Percentiles rank a stretch among this genome's conserved stretches.
phyloP scores from a whole-genome alignment of 805 yeast species.

The Candida sphagnicola region DNA sequence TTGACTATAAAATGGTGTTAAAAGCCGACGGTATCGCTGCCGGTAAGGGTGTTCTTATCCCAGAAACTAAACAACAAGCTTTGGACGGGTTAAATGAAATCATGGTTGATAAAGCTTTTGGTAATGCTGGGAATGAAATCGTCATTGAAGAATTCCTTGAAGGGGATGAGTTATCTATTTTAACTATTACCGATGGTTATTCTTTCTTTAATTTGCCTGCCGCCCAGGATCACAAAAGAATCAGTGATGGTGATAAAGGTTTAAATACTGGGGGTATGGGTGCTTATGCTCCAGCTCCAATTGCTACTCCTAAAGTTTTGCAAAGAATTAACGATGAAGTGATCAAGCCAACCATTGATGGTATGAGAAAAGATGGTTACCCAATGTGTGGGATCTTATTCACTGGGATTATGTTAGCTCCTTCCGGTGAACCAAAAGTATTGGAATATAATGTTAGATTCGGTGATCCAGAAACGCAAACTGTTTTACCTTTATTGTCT shows the following conservation, averaged over 20 bases:
- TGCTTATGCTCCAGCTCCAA: conserved; percentile 97
- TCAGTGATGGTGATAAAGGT: conserved; percentile 90
- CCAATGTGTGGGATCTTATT: conserved; percentile 96
- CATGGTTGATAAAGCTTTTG: conserved; percentile 87
- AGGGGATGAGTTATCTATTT: conserved; percentile 93
- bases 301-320: conserved; percentile 75
- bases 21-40: conserved; percentile 99
- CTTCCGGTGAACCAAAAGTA: conserved; percentile 82
- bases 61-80: conserved; percentile 81
- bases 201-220: conserved; percentile 88
- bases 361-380: conserved; percentile 91
- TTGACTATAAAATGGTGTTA: conserved; percentile 77
- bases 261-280: conserved; percentile 99
- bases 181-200: conserved; percentile 93
- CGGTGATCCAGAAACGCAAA: conserved; percentile 99
- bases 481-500: conserved; percentile 82
- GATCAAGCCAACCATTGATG: conserved; percentile 87
- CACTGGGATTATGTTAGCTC: conserved; percentile 90
- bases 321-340: conserved; percentile 68
- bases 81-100: conserved; percentile 75
- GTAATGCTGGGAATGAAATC: conserved; percentile 87
- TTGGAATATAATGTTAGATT: conserved; percentile 96
- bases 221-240: conserved; percentile 97
- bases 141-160: conserved; percentile 94
- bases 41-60: conserved; percentile 97